Percentiles rank a stretch among this genome's conserved stretches.
Conservation (phyloP, 2,329 filamentous ascomycete genomes). For the Alternaria rosae region DNA sequence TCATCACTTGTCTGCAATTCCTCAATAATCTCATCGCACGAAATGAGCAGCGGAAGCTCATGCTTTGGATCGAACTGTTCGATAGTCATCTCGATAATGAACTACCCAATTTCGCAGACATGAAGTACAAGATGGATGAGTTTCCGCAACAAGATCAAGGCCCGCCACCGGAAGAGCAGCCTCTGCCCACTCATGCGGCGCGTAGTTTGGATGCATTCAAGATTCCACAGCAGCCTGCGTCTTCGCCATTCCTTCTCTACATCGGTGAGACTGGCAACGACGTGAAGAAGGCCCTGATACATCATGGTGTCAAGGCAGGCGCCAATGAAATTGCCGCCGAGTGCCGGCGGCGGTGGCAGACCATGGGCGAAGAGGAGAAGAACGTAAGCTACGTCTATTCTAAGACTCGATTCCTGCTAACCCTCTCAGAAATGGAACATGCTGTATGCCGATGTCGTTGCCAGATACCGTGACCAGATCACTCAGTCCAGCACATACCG, state of each 20-base stretch:
- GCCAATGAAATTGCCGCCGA: slow-evolving; percentile 53
- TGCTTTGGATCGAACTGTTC: slow-evolving; percentile 71
- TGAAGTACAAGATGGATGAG: slow-evolving; percentile 48
- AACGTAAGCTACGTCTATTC: slow-evolving; percentile 30
- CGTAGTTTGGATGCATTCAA: slow-evolving; percentile 43
- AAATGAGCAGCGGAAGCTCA: slow-evolving; percentile 70
- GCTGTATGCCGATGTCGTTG: slow-evolving; percentile 51
- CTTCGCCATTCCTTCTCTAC: slow-evolving; percentile 51
- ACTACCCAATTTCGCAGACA: slow-evolving; percentile 47
- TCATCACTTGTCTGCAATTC: slow-evolving; percentile 72
- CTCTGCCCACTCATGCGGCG: slow-evolving; percentile 22
- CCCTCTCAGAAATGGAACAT: slow-evolving; percentile 50
- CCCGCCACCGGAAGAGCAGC: slow-evolving; percentile 22
- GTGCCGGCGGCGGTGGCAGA: slow-evolving; percentile 50
- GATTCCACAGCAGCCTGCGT: slow-evolving; percentile 49
- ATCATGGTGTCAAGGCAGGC: slow-evolving; percentile 48
- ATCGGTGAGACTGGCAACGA: slow-evolving; percentile 51
- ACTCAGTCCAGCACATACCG: slow-evolving; percentile 46
- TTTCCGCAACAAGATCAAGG: slow-evolving; percentile 33
- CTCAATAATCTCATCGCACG: slow-evolving; percentile 71
- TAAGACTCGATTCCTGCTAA: slow-evolving; percentile 15
- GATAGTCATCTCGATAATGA: slow-evolving; percentile 60
- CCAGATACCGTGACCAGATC: slow-evolving; percentile 49
- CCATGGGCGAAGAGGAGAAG: slow-evolving; percentile 50
- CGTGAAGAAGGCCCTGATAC: slow-evolving; percentile 47